These are phyloP conservation scores for Puccinia coronata DNA, from an alignment of 1,284 basidiomycete species.

Conservation along the genomic window DNA sequence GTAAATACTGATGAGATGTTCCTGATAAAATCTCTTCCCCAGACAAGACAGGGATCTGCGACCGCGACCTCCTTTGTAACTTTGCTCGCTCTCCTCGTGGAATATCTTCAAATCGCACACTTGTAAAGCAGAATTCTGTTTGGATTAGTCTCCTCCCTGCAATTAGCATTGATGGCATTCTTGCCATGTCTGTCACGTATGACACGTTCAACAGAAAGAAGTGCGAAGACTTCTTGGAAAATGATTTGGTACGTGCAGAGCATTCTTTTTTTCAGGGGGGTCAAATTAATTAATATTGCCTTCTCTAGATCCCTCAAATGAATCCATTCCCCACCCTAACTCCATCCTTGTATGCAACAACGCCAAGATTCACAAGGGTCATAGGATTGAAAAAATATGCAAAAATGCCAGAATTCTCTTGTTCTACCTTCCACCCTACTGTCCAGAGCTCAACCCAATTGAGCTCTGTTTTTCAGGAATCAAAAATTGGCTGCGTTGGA, in stretches of 20 bases:
- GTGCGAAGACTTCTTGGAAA: not conserved
- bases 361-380: not conserved
- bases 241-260: not conserved
- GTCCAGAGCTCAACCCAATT: slow-evolving; percentile 5
- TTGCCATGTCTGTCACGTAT: not conserved
- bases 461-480: not conserved
- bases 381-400: not conserved
- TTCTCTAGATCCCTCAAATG: not conserved
- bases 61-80: not conserved
- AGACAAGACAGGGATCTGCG: not conserved
- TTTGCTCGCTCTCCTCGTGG: not conserved
- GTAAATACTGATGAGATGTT: too few species aligned
- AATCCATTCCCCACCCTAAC: not conserved
- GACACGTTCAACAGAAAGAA: not conserved
- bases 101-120: not conserved
- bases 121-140: not conserved
- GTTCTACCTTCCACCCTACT: not conserved
- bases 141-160: not conserved
- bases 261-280: not conserved
- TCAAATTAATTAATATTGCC: too few species aligned
- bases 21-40: too few species aligned
- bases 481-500: not conserved
- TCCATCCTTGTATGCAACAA: slow-evolving; percentile 6
- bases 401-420: not conserved
- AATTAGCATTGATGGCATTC: not conserved